A percentile compares a stretch with the other conserved stretches of the same genome.
These are phyloP conservation scores for Moricandia arvensis DNA, from an alignment of 345 rosid genomes.

Conservation along the genomic window DNA sequence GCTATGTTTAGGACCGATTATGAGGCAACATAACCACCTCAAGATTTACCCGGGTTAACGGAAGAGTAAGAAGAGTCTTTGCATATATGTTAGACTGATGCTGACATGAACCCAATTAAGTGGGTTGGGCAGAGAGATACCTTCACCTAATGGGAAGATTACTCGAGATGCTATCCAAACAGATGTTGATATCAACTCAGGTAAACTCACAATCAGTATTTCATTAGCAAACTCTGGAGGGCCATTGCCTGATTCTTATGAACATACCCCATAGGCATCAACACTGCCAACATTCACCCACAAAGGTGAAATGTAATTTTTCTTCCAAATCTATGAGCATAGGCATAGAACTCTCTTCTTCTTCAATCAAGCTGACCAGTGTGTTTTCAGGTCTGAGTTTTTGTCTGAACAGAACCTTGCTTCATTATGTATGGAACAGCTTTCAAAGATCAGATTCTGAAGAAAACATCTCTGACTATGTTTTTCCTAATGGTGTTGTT, in stretches of 20 bases:
- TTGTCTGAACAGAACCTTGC: constrained; percentile 59
- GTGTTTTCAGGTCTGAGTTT: constrained; percentile 64
- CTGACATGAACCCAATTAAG: constrained; percentile 26
- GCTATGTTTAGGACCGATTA: too few relatives aligned
- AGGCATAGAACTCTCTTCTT: not conserved
- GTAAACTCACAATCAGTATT: constrained; percentile 26
- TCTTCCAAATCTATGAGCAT: not conserved
- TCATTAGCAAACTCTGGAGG: constrained; percentile 72
- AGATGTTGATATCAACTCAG: constrained; percentile 80
- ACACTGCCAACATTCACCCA: too few relatives aligned
- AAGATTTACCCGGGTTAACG: not conserved
- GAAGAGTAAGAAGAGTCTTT: not conserved
- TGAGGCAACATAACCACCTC: not conserved
- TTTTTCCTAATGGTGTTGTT: not conserved
- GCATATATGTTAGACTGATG: not conserved
- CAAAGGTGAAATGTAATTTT: too few relatives aligned
- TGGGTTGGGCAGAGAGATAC: constrained; percentile 83
- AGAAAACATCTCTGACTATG: not conserved
- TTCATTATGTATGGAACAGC: constrained; percentile 82
- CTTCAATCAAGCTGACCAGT: constrained; percentile 43
- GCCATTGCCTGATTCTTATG: constrained; percentile 43
- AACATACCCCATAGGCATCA: constrained; percentile 75
- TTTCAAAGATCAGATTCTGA: constrained; percentile 68
- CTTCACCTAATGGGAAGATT: constrained; percentile 77
- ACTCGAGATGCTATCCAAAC: constrained; percentile 83